Percentiles rank a stretch among this genome's conserved stretches.
Evolutionary conservation across 228 moss, liverwort and hornwort species (phyloP).

Genomic region (Sphagnum magellanicum): DNA sequence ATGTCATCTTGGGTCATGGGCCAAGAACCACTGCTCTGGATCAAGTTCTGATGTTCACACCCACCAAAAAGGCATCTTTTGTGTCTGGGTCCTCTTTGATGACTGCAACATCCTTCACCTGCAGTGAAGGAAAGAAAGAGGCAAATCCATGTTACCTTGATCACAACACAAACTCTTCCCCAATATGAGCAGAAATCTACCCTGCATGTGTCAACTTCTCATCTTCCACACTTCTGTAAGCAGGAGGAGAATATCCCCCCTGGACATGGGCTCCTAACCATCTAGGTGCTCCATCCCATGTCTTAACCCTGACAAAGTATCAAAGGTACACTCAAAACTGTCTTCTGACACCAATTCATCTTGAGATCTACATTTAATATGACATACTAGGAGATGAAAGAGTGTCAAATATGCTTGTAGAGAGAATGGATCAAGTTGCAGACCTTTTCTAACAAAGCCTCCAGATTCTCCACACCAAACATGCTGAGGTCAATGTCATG

Average conservation of each 20-base stretch:
- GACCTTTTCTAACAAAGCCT: slow-evolving; percentile 71
- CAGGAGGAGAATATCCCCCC: too few species aligned
- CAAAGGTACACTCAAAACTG: too few species aligned
- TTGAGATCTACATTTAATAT: not conserved
- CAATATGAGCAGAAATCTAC: too few species aligned
- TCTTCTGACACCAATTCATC: not conserved
- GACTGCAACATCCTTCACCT: slow-evolving; percentile 63
- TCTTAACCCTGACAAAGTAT: too few species aligned
- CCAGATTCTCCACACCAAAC: slow-evolving; percentile 59
- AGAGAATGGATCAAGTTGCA: not conserved
- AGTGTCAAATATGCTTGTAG: not conserved
- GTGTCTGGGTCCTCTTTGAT: slow-evolving; percentile 40
- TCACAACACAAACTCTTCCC: too few species aligned
- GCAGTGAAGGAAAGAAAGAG: not conserved
- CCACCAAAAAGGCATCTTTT: slow-evolving; percentile 31
- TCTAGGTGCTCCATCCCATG: too few species aligned
- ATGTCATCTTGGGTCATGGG: too few species aligned
- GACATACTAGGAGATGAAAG: not conserved
- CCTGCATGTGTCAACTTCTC: too few species aligned
- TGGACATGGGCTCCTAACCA: too few species aligned
- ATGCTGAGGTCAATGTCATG: slow-evolving; percentile 25
- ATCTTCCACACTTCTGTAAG: too few species aligned
- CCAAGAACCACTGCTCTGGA: too few species aligned
- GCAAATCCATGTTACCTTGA: too few species aligned
- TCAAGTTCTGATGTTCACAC: slow-evolving; percentile 2